These are phyloP conservation scores for Cyclotella atomus DNA, from an alignment of 108 stramenopile species.

Conservation along the genomic window DNA sequence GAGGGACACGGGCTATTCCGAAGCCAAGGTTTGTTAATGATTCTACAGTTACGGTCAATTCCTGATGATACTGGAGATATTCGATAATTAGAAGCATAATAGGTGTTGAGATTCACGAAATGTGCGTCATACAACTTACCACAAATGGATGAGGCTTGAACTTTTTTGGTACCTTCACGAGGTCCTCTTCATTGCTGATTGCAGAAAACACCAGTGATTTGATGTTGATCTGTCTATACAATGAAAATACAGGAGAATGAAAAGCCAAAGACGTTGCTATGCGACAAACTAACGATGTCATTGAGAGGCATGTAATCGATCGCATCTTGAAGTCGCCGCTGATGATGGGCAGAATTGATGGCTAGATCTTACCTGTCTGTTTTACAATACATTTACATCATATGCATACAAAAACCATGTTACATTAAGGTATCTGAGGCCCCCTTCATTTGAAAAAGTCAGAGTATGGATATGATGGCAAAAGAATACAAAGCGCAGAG, in stretches of 20 bases:
- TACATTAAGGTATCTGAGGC: too few species aligned
- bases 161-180: slow-evolving; percentile 41
- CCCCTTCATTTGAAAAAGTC: too few species aligned
- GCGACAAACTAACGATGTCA: too few species aligned
- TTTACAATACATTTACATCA: neutral
- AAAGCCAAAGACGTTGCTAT: too few species aligned
- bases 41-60: slow-evolving; percentile 56
- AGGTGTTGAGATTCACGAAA: slow-evolving; percentile 4
- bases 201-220: too few species aligned
- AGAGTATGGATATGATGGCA: too few species aligned
- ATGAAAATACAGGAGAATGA: too few species aligned
- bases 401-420: neutral
- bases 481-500: neutral
- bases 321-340: neutral
- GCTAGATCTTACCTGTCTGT: neutral
- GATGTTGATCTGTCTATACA: too few species aligned
- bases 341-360: neutral
- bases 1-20: slow-evolving; percentile 66
- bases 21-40: slow-evolving; percentile 82
- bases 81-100: neutral
- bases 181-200: neutral
- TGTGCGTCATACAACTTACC: slow-evolving; percentile 14
- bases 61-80: slow-evolving; percentile 53
- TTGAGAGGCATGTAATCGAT: too few species aligned
- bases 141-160: slow-evolving; percentile 53